A percentile compares a stretch with the other conserved stretches of the same genome.
These are phyloP conservation scores for Ophiocordyceps camponoti-saundersi DNA, from an alignment of 2,329 filamentous ascomycete genomes.

Conservation along the genomic window DNA sequence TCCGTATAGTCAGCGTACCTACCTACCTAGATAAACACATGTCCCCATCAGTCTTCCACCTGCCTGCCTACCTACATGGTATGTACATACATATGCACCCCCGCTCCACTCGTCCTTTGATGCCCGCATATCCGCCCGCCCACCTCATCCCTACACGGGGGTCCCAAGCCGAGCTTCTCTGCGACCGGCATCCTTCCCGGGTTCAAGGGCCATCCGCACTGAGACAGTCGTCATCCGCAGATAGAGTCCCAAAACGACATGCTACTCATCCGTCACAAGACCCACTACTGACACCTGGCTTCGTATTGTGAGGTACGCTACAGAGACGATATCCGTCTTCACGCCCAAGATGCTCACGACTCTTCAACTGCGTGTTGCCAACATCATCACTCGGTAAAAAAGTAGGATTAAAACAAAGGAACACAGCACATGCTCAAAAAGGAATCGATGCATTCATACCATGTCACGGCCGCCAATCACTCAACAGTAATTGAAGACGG, in stretches of 20 bases:
- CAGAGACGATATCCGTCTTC: not conserved
- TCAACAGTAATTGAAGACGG: not conserved
- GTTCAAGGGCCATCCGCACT: not conserved
- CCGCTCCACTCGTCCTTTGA: not conserved
- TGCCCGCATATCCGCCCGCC: not conserved
- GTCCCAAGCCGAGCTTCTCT: too few species aligned
- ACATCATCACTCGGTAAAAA: not conserved
- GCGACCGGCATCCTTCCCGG: not conserved
- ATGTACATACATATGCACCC: not conserved
- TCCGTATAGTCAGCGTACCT: too few species aligned
- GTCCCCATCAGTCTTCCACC: not conserved
- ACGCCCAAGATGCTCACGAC: conserved; percentile 1
- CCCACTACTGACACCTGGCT: not conserved
- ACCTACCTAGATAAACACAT: too few species aligned
- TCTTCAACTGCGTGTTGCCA: conserved; percentile 4
- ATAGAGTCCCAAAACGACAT: not conserved
- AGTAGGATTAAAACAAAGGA: not conserved
- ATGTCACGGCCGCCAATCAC: not conserved
- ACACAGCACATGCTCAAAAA: not conserved
- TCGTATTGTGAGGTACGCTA: not conserved
- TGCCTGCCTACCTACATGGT: not conserved
- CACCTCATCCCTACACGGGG: too few species aligned
- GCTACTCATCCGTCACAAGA: not conserved
- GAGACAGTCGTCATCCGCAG: not conserved
- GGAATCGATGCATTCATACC: conserved; percentile 1